phyloP scores from a whole-genome alignment of 139 green algal genomes.

The Tetratostichococcus sp. region DNA sequence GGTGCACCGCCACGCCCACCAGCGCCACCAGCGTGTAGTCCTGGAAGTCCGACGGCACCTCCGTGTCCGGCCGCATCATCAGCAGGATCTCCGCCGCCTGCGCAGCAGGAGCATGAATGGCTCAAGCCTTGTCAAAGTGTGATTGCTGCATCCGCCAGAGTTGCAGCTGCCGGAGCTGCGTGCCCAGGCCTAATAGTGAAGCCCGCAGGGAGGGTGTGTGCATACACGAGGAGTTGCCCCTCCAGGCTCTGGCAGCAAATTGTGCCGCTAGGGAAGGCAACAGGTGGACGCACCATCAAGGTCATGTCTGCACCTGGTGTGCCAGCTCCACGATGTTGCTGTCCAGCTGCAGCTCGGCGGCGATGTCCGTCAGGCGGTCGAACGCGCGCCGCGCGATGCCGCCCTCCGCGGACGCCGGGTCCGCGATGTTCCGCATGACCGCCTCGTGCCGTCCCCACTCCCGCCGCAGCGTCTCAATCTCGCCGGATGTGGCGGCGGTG shows the following conservation, averaged over 20 bases:
- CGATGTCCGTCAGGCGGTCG: conserved; percentile 51
- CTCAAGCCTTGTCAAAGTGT: no score
- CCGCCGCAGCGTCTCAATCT: conserved; percentile 22
- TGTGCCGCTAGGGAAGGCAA: no score
- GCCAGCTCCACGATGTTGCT: conserved; percentile 49
- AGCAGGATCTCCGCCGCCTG: conserved; percentile 78
- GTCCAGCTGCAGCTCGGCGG: conserved; percentile 31
- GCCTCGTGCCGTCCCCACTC: conserved; percentile 63
- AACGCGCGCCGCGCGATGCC: conserved; percentile 56
- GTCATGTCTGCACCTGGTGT: conserved; percentile 48
- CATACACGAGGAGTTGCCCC: no score
- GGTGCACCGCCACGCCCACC: conserved; percentile 65
- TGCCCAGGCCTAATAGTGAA: no score
- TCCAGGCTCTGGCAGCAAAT: no score
- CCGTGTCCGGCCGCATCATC: conserved; percentile 63
- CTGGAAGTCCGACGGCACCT: conserved; percentile 74
- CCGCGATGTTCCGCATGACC: conserved; percentile 49
- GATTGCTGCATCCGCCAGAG: no score
- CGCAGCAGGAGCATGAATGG: not conserved
- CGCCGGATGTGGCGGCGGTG: not conserved
- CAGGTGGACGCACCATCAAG: no score
- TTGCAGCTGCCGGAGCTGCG: no score
- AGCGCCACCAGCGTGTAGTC: conserved; percentile 82
- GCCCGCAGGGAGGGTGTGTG: no score
- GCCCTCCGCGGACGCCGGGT: conserved; percentile 47